A percentile compares a stretch with the other conserved stretches of the same genome.
Evolutionary conservation across 2,329 filamentous ascomycete genomes (phyloP).

Genomic region (Trichoderma afroharzianum): DNA sequence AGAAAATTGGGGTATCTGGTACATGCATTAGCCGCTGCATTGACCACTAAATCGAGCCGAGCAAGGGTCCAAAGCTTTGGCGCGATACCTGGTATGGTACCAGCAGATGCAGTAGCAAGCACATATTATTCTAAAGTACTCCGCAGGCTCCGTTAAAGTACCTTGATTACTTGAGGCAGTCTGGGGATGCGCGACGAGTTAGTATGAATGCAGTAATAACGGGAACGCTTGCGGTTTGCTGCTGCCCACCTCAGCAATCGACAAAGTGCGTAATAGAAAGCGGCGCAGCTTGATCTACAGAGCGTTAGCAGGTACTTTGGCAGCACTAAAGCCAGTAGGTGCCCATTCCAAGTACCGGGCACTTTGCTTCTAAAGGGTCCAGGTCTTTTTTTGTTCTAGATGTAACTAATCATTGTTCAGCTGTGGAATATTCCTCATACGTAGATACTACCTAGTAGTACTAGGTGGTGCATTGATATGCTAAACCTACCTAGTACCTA

Average conservation of each 20-base stretch:
- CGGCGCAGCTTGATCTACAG: conserved; percentile 2
- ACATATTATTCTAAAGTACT: not conserved
- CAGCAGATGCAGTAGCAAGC: not conserved
- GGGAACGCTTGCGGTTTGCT: not conserved
- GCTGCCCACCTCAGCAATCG: not conserved
- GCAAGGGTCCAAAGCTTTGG: not conserved
- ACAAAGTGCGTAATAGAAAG: not conserved
- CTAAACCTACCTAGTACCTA: no score
- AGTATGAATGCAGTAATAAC: not conserved
- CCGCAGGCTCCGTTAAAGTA: not conserved
- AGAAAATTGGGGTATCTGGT: not conserved
- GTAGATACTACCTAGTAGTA: no score
- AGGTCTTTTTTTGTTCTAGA: not conserved
- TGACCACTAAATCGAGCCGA: not conserved
- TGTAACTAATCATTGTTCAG: not conserved
- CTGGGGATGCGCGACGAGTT: not conserved
- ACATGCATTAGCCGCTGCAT: not conserved
- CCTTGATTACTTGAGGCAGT: not conserved
- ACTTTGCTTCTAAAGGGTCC: not conserved
- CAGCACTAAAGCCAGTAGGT: not conserved
- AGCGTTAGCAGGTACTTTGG: not conserved
- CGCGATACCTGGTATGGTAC: not conserved
- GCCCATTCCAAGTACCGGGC: not conserved
- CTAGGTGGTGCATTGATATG: not conserved
- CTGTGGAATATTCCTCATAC: not conserved